Evolutionary conservation across 2,329 filamentous ascomycete genomes (phyloP), one percentile per base, ranked within the genome.

Genomic region (Venturia effusa): DNA sequence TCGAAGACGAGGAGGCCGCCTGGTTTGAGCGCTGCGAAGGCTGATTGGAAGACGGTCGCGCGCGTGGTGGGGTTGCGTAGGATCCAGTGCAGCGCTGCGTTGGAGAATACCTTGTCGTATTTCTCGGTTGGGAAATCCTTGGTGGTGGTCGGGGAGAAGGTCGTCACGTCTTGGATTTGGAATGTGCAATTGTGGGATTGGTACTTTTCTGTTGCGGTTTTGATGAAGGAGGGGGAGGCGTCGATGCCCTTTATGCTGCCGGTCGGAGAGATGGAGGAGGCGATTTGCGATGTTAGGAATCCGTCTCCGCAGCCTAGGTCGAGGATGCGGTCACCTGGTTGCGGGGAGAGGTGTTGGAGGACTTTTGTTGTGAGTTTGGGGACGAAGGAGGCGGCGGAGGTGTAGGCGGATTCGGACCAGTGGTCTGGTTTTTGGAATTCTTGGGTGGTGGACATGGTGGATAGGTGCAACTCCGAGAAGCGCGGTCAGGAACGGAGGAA

Each of bases 1-100:
- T 90, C 88, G 68, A 90, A 88, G 11, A 82, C 80, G 65, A 90
- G 85, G 0, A 68, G 69, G 1, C 85, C 87, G 13, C 79, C 80
- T 0, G 82, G 80, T 40, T 76, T 78, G 1, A 90, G 78, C 0
- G 81, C 76, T 10, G 74, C 74, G 66, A 80, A 74, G 3, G 85
- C 78, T 45, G 78, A 81, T 8, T 69, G 68, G 69, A 89, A 85
- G 72, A 87, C 83, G 34, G 71, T 69, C 3, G 72, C 67, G 11
- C 83, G 79, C 0, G 79, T 79, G 0, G 70, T 68, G 0, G 73
- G 66, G 34, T 75, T 72, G 0, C 81, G 76, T 8, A 90, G 77
- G 69, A 79, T 77, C 77, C 77, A 79, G 65, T 79, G 77, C 54
- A 78, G 66, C 0, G 77, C 76, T 0, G 77, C 77, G 64, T 78